Conservation (phyloP, 192 early-diverging fungal genomes). For the Dissophora globulifera region DNA sequence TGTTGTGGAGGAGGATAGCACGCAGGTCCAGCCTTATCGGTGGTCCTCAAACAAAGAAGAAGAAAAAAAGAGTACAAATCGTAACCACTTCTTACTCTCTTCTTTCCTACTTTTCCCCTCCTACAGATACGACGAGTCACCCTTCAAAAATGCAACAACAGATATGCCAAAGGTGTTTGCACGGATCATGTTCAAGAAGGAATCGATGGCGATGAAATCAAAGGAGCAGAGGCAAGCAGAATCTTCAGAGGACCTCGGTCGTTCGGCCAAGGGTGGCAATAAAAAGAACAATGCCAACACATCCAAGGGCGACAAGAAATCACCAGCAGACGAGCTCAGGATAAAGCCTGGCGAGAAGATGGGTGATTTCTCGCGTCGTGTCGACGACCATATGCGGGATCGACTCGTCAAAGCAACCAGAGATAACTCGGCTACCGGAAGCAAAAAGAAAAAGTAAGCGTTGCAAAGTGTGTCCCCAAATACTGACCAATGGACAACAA, state of each 20-base stretch:
- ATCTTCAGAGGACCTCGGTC: slow-evolving; percentile 25
- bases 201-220: slow-evolving; percentile 18
- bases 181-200: slow-evolving; percentile 56
- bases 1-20: no score
- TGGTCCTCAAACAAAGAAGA: no score
- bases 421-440: slow-evolving; percentile 48
- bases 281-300: slow-evolving; percentile 13
- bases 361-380: slow-evolving; percentile 59
- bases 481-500: no score
- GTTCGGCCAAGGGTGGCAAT: background rate
- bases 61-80: no score
- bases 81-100: no score
- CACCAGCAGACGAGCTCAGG: slow-evolving; percentile 24
- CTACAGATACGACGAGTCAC: slow-evolving; percentile 46
- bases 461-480: no score
- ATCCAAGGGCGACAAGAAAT: slow-evolving; percentile 10
- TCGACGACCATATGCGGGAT: slow-evolving; percentile 55
- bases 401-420: slow-evolving; percentile 50
- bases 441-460: slow-evolving; percentile 58
- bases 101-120: background rate
- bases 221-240: slow-evolving; percentile 18
- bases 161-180: slow-evolving; percentile 58
- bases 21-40: no score
- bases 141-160: slow-evolving; percentile 37
- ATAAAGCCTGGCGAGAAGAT: slow-evolving; percentile 57